Percentiles rank a stretch among this genome's conserved stretches.
These are phyloP conservation scores for Thalassiosira ordinaria DNA, from an alignment of 352 stramenopile species.

Conservation along the genomic window DNA sequence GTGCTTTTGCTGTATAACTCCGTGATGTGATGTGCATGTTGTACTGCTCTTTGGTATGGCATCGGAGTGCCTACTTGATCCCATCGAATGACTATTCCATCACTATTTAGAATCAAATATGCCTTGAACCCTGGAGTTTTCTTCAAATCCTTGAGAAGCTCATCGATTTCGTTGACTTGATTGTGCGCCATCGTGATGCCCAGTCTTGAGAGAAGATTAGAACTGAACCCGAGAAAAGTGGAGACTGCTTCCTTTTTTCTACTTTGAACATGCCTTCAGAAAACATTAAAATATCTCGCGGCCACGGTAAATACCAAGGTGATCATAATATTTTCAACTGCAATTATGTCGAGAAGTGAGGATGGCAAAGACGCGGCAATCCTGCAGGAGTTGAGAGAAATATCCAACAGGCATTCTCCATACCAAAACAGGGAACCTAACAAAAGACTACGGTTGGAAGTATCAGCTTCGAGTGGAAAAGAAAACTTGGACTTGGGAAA, in stretches of 20 bases:
- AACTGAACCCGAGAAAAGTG: too few relatives aligned
- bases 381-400: constrained; percentile 47
- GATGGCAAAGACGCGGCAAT: constrained; percentile 25
- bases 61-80: constrained; percentile 85
- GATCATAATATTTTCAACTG: too few relatives aligned
- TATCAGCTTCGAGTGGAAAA: background rate
- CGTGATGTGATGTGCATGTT: constrained; percentile 91
- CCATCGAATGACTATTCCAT: constrained; percentile 93
- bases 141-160: constrained; percentile 92
- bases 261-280: too few relatives aligned
- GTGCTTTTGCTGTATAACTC: constrained; percentile 89
- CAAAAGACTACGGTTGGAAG: constrained; percentile 4
- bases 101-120: constrained; percentile 92
- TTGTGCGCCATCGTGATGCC: constrained; percentile 56
- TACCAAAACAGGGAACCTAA: constrained; percentile 1
- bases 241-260: too few relatives aligned
- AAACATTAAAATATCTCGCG: too few relatives aligned
- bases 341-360: constrained; percentile 11
- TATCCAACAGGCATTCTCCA: constrained; percentile 42
- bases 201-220: too few relatives aligned
- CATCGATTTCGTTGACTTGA: constrained; percentile 90
- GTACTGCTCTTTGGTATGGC: constrained; percentile 91
- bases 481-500: constrained; percentile 11
- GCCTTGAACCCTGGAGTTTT: constrained; percentile 90
- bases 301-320: too few relatives aligned